phyloP scores from a whole-genome alignment of 176 grass and related monocot species.

The Otatea glauca region DNA sequence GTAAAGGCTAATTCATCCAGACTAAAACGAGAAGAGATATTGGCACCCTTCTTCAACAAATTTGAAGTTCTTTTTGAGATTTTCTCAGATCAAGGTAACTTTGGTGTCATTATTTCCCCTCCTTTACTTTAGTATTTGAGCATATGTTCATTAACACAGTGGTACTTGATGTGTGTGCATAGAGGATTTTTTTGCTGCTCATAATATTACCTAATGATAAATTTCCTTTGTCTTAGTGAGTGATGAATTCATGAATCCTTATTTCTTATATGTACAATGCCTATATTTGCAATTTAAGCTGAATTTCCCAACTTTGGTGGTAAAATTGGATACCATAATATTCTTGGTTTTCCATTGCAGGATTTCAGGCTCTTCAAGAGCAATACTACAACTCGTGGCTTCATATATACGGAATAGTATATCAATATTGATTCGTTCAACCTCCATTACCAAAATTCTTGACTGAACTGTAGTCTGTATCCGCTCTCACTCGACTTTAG shows the following conservation, averaged over 20 bases:
- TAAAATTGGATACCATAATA: slow-evolving; percentile 18
- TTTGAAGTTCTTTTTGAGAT: slow-evolving; percentile 87
- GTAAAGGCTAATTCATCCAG: slow-evolving; percentile 38
- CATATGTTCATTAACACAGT: not conserved
- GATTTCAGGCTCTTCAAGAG: slow-evolving; percentile 75
- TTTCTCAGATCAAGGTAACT: slow-evolving; percentile 74
- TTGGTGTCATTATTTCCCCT: not conserved
- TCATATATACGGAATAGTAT: slow-evolving; percentile 62
- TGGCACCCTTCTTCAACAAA: slow-evolving; percentile 89
- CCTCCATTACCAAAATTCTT: too few relatives aligned
- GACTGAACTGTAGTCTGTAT: too few relatives aligned
- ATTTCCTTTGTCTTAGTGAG: not conserved
- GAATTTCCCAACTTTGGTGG: not conserved
- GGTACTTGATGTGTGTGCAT: not conserved
- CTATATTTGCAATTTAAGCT: not conserved
- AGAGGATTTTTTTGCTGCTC: not conserved
- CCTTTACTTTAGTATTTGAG: not conserved
- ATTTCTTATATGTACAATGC: not conserved
- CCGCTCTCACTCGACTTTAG: too few relatives aligned
- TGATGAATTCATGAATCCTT: slow-evolving; percentile 1
- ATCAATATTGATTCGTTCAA: too few relatives aligned
- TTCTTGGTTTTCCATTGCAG: slow-evolving; percentile 43
- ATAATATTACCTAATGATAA: not conserved
- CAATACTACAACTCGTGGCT: slow-evolving; percentile 90
- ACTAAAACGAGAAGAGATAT: slow-evolving; percentile 74